A percentile compares a stretch with the other conserved stretches of the same genome.
Evolutionary conservation across 169 alveolate species (phyloP).

Genomic region (Plasmodium billcollinsi): DNA sequence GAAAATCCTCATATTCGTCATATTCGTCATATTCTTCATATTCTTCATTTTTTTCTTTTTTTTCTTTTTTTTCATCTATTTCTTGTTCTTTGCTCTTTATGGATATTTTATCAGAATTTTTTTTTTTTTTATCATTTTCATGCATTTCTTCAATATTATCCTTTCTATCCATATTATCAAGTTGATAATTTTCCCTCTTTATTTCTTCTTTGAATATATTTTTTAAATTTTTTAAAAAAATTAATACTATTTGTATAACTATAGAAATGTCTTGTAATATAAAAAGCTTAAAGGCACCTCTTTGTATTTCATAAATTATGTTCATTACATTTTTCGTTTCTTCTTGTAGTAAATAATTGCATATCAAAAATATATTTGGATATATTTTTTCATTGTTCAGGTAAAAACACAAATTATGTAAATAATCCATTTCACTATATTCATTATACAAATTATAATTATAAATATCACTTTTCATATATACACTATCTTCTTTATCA

Average conservation of each 20-base stretch:
- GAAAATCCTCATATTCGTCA: neutral
- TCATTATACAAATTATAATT: slow-evolving; percentile 39
- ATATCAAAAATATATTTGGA: slow-evolving; percentile 51
- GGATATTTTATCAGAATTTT: no score
- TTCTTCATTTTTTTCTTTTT: neutral
- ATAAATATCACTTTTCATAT: slow-evolving; percentile 62
- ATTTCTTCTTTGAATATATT: slow-evolving; percentile 3
- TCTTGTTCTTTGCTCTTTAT: no score
- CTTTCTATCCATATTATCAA: no score
- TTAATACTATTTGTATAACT: slow-evolving; percentile 33
- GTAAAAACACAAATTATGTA: slow-evolving; percentile 7
- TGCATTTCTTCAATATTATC: neutral
- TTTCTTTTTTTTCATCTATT: neutral
- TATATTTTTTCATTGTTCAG: slow-evolving; percentile 24
- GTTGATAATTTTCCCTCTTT: neutral
- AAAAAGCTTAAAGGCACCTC: slow-evolving; percentile 6
- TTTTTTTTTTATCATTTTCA: no score
- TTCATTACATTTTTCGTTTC: slow-evolving; percentile 36
- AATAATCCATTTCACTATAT: neutral
- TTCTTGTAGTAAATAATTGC: slow-evolving; percentile 46
- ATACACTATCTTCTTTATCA: slow-evolving; percentile 34
- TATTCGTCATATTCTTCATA: neutral
- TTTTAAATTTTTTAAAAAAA: slow-evolving; percentile 25
- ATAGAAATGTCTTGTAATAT: slow-evolving; percentile 33
- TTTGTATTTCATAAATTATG: slow-evolving; percentile 27